Evolutionary conservation across 805 yeast species (phyloP), one percentile per base, ranked within the genome.

Genomic region (Candida insectalens): DNA sequence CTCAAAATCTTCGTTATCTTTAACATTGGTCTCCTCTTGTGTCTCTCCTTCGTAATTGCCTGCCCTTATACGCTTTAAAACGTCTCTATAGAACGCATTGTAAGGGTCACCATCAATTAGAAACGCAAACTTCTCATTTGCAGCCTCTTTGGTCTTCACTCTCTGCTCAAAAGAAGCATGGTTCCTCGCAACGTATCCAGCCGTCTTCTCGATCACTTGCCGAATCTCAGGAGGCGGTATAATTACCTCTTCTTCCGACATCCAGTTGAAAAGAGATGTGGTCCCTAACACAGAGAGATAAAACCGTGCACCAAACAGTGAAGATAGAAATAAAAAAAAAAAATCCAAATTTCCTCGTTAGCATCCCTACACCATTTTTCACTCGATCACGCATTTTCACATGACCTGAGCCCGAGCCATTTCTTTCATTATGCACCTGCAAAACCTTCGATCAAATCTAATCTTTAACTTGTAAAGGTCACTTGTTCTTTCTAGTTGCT

Each of bases 191-290:
- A 87, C 84, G 46, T 79, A 83, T 3, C 62, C 70, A 0, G 79
- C 85, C 0, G 95, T 82, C 47, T 79, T 82, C 33, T 71, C 76
- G 14, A 88, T 77, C 14, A 71, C 65, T 12, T 65, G 65, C 40
- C 60, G 56, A 5, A 67, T 45, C 9, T 66, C 64, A 6, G 61
- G 68, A 3, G 83, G 77, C 1, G 85, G 83, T 2, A 74, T 62
- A 7, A 64, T 63, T 8, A 71, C 49, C 15, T 59, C 63, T n/a
- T n/a, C n/a, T n/a, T n/a, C n/a, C n/a, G n/a, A n/a, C n/a, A n/a
- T n/a, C 0, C 60, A 66, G n/a, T n/a, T n/a, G n/a, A n/a, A n/a
- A n/a, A n/a, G n/a, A n/a, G n/a, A n/a, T n/a, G n/a, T n/a, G n/a
- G n/a, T n/a, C n/a, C n/a, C n/a, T 8, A 33, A 28, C 20, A 5